A percentile compares a stretch with the other conserved stretches of the same genome.
Evolutionary conservation across 2,329 filamentous ascomycete genomes (phyloP).

Genomic region (Cercospora zeae-maydis): DNA sequence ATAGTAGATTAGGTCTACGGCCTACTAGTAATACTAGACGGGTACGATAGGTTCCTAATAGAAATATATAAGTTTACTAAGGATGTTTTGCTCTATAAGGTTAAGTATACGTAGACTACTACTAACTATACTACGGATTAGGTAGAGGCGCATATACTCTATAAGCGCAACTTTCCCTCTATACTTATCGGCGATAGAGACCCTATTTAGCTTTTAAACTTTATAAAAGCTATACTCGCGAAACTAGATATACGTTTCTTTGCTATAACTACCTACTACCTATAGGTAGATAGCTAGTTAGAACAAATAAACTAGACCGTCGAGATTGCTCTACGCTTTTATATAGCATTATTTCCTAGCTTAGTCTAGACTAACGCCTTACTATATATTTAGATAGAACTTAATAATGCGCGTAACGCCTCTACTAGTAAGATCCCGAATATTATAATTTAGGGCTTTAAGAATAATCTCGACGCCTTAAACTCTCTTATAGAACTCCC

Average conservation of each 20-base stretch:
- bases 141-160: background rate
- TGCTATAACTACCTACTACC: background rate
- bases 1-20: background rate
- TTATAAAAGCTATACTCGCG: too few species aligned
- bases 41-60: background rate
- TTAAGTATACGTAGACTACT: background rate
- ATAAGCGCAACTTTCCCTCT: too few species aligned
- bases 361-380: background rate
- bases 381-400: background rate
- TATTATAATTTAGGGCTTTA: too few species aligned
- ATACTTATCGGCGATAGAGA: too few species aligned
- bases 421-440: too few species aligned
- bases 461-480: too few species aligned
- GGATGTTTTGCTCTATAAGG: too few species aligned
- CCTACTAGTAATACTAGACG: background rate
- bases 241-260: too few species aligned
- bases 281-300: background rate
- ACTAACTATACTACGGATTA: background rate
- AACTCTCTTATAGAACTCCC: too few species aligned
- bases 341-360: background rate
- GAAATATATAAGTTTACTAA: too few species aligned
- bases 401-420: too few species aligned
- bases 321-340: background rate
- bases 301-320: background rate
- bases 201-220: too few species aligned